Conservation (phyloP, 345 rosid genomes). For the Dipteronia sinensis region DNA sequence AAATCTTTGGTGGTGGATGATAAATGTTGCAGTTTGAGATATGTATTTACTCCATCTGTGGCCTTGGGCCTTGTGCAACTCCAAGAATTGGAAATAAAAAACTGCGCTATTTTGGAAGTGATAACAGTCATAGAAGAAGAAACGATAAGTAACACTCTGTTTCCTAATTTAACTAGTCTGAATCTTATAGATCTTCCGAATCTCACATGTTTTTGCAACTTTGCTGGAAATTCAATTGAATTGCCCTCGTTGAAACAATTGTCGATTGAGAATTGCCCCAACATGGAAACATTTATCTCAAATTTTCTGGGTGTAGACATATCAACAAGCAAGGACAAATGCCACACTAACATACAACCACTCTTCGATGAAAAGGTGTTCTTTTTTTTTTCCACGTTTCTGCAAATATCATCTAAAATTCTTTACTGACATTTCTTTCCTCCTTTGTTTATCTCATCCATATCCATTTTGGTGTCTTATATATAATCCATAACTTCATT, state of each 20-base stretch:
- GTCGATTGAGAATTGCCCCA: too few relatives aligned
- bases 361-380: constrained; percentile 6
- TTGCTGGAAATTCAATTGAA: background rate
- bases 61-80: background rate
- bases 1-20: background rate
- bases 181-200: background rate
- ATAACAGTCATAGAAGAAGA: background rate
- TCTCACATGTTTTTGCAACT: background rate
- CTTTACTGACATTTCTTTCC: background rate
- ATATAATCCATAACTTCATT: too few relatives aligned
- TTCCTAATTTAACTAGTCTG: too few relatives aligned
- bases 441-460: background rate
- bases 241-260: too few relatives aligned
- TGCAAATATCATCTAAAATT: too few relatives aligned
- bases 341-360: background rate
- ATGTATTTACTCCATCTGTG: background rate
- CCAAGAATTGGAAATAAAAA: background rate
- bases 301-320: too few relatives aligned
- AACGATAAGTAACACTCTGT: background rate
- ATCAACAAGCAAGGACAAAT: too few relatives aligned
- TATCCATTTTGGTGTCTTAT: too few relatives aligned
- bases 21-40: background rate
- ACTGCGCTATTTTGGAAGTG: background rate
- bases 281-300: too few relatives aligned
- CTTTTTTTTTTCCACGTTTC: too few relatives aligned